Evolutionary conservation across 371 early-diverging fungal species (phyloP).

Genomic region (Mucor lusitanicus): DNA sequence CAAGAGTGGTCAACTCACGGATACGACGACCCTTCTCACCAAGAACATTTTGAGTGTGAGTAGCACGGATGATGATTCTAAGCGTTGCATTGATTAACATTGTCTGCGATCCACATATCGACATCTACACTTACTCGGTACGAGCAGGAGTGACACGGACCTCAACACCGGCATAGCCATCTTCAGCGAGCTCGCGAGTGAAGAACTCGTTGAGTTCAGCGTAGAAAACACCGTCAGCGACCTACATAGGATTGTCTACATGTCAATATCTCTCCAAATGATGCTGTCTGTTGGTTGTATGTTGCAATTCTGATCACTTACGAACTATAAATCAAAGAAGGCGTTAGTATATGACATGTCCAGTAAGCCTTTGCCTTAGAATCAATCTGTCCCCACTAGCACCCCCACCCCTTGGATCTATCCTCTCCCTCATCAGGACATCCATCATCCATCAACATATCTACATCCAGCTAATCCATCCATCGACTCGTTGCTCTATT

Average conservation of each 20-base stretch:
- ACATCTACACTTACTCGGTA: slow-evolving; percentile 70
- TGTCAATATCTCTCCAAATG: not conserved
- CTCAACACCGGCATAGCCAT: slow-evolving; percentile 97
- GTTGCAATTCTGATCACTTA: slow-evolving; percentile 28
- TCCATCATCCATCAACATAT: not conserved
- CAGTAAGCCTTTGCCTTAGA: not conserved
- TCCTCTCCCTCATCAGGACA: not conserved
- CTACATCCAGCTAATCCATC: slow-evolving; percentile 22
- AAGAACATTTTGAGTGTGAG: slow-evolving; percentile 97
- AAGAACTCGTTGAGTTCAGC: slow-evolving; percentile 99
- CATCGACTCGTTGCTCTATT: not conserved
- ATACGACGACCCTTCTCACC: slow-evolving; percentile 99
- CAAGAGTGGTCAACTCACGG: slow-evolving; percentile 96
- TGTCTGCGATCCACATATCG: not conserved
- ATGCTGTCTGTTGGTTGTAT: not conserved
- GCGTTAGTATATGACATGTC: not conserved
- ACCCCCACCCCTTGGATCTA: not conserved
- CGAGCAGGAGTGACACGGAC: slow-evolving; percentile 98
- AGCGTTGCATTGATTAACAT: not conserved
- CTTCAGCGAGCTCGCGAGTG: slow-evolving; percentile 90
- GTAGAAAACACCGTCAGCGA: slow-evolving; percentile 99
- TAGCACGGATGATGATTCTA: slow-evolving; percentile 96
- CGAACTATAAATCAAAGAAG: slow-evolving; percentile 41
- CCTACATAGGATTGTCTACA: slow-evolving; percentile 34
- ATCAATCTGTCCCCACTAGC: not conserved